Base-by-base conservation (phyloP, 345 rosid species). In the Heritiera fomes region DNA sequence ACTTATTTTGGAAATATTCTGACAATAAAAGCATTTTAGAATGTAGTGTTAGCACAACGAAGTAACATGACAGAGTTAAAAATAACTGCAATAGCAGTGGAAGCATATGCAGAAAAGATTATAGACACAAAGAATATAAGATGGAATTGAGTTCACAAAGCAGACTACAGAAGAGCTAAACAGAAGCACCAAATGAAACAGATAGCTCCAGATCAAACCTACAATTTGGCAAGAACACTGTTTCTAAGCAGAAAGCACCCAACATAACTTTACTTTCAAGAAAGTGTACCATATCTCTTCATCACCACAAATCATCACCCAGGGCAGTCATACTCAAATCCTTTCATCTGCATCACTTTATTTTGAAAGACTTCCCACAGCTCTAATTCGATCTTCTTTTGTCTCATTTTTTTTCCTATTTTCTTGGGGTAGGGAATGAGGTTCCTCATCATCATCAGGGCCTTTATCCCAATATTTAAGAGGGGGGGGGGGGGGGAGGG, bases 1-100 rank as follows among this genome's bases (percentile, higher is more conserved):
- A 87, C 87, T 96, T 96, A 85, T 96, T 96, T 85, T 96, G 98
- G 83, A 94, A 94, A 86, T 96, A 96, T 84, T 92, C 99, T 96
- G 93, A 73, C 84, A 91, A 83, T 43, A 72, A 79, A 84, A 50
- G 63, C 50, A 76, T 75, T 66, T 55, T 50, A 58, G 68, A 59
- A 72, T 68, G 13, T 7, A 30, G 75, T 30, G 71, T 70, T 45
- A 60, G 60, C 71, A 49, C 13, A 60, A 73, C 9, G 65, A 5
- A 65, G 47, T 71, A 75, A 41, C 15, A 40, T 58, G 68, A n/a
- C 20, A 45, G 68, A 41, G 34, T 47, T 14, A 8, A 41, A 34
- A 59, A 77, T 41, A 74, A 53, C 8, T 55, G 40, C 43, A 55
- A 46, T 55, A 34, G 38, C 38, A 34, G 50, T 32, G 17, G 17